Evolutionary conservation across 116 monocot genomes (phyloP).

Genomic region (Thalassia testudinum): DNA sequence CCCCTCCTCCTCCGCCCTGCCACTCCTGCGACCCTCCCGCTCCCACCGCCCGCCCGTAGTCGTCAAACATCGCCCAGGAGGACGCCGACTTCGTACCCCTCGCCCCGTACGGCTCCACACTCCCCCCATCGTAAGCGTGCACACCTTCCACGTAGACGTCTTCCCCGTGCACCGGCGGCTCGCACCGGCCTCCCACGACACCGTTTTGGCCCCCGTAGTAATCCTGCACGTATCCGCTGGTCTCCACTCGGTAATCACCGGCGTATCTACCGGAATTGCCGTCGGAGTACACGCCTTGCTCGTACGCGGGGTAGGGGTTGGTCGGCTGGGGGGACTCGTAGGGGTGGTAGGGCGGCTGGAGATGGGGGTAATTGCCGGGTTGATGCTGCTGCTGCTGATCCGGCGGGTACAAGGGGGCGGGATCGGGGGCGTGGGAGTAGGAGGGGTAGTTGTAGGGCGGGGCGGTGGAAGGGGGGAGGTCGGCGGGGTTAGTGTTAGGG

Average conservation of each 20-base stretch:
- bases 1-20: conserved; percentile 9
- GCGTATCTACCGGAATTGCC: background rate
- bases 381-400: conserved; percentile 2
- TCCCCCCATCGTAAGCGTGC: conserved; percentile 72
- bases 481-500: background rate
- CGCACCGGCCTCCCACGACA: conserved; percentile 9
- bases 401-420: background rate
- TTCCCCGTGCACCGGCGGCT: conserved; percentile 5
- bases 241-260: background rate
- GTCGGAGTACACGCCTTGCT: background rate
- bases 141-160: conserved; percentile 61
- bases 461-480: background rate
- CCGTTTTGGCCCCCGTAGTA: conserved; percentile 7
- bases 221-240: conserved; percentile 1
- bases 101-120: conserved; percentile 18
- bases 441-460: conserved; percentile 45
- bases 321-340: conserved; percentile 1
- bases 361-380: background rate
- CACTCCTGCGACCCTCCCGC: conserved; percentile 3
- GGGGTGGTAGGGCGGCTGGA: background rate
- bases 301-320: background rate
- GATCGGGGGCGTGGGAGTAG: conserved; percentile 8
- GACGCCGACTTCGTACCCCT: conserved; percentile 39
- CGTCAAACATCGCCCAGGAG: conserved; percentile 41
- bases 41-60: conserved; percentile 53